Evolutionary conservation across 2,329 filamentous ascomycete species (phyloP).

Genomic region (Tolypocladium sp.): DNA sequence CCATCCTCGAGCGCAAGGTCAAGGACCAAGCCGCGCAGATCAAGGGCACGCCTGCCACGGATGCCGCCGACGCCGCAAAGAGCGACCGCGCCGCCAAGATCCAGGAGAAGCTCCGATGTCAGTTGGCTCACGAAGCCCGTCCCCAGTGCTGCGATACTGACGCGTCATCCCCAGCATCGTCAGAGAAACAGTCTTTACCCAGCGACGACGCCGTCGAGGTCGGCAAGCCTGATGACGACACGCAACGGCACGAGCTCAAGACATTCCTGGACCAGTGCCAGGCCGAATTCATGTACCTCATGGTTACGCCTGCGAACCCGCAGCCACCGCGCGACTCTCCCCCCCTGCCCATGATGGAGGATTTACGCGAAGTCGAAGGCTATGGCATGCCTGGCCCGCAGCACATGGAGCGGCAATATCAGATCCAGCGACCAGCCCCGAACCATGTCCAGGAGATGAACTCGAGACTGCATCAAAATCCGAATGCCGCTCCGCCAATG

Average conservation of each 20-base stretch:
- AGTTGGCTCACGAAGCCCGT: conserved; percentile 5
- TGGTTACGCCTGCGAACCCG: conserved; percentile 59
- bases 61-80: conserved; percentile 34
- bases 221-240: conserved; percentile 40
- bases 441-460: conserved; percentile 50
- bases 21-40: conserved; percentile 71
- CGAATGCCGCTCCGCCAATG: conserved; percentile 50
- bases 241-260: conserved; percentile 44
- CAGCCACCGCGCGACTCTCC: conserved; percentile 55
- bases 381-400: conserved; percentile 39
- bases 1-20: conserved; percentile 80
- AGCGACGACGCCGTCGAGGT: conserved; percentile 37
- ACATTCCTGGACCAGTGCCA: conserved; percentile 56
- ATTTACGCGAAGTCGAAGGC: conserved; percentile 44
- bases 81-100: conserved; percentile 44
- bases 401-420: conserved; percentile 28
- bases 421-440: conserved; percentile 32
- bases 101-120: conserved; percentile 48
- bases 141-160: conserved; percentile 5
- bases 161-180: conserved; percentile 23
- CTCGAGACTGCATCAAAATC: conserved; percentile 41
- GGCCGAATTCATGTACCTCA: conserved; percentile 58
- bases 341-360: conserved; percentile 48
- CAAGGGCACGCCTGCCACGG: conserved; percentile 33
- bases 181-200: conserved; percentile 31